phyloP scores from a whole-genome alignment of 2,329 filamentous ascomycete species.

The Ophiocordyceps unilateralis region DNA sequence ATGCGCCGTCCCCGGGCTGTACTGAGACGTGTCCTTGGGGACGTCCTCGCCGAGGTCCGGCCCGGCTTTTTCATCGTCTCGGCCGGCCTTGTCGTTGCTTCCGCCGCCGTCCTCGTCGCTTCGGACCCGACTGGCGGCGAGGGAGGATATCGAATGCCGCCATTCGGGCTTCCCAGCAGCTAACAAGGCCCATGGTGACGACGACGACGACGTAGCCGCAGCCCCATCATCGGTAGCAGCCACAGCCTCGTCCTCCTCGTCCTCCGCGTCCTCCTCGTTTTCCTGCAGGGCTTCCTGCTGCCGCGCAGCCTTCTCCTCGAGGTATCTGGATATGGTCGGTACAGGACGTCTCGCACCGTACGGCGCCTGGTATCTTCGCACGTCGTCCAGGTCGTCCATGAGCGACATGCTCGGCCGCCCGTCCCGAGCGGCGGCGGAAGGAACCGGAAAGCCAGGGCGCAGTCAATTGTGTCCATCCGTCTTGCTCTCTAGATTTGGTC shows the following conservation, averaged over 20 bases:
- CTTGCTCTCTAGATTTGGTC: not conserved
- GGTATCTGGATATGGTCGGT: slow-evolving; percentile 31
- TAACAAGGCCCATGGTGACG: not conserved
- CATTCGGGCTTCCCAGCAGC: not conserved
- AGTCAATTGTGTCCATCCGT: not conserved
- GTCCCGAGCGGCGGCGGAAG: not conserved
- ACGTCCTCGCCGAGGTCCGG: slow-evolving; percentile 3
- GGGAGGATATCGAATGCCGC: not conserved
- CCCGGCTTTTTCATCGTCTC: not conserved
- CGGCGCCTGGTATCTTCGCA: slow-evolving; percentile 19
- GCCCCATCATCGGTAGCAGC: no score
- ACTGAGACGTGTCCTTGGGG: slow-evolving; percentile 18
- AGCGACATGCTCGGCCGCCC: not conserved
- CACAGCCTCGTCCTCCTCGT: slow-evolving; percentile 1
- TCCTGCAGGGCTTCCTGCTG: slow-evolving; percentile 19
- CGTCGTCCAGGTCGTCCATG: slow-evolving; percentile 18
- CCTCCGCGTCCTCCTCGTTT: slow-evolving; percentile 8
- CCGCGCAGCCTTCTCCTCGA: slow-evolving; percentile 27
- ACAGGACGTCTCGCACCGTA: slow-evolving; percentile 25
- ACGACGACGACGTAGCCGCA: not conserved
- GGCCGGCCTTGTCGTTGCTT: not conserved
- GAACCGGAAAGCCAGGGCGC: not conserved
- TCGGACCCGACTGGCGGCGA: not conserved
- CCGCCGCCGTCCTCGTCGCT: not conserved
- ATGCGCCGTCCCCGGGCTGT: slow-evolving; percentile 18